Evolutionary conservation across 2,329 filamentous ascomycete species (phyloP), one percentile per base, ranked within the genome.

Genomic region (Colletotrichum nymphaeae): DNA sequence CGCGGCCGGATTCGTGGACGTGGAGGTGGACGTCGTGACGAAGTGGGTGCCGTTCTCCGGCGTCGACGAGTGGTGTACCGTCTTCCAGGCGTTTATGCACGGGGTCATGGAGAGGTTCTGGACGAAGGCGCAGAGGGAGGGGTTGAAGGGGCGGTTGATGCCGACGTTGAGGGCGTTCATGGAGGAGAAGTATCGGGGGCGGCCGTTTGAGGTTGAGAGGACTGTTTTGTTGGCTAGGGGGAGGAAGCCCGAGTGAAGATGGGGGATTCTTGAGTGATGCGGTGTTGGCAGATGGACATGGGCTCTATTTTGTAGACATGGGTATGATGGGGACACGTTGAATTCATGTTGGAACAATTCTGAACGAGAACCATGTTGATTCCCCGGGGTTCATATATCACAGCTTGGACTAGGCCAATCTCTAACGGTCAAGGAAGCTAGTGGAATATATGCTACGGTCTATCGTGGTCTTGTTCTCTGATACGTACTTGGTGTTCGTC

Each of bases 1-100:
- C 8, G 59, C 67, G 5, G 52, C 59, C 14, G 67, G 67, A 8
- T 69, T 69, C 22, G 67, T 63, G 14, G 67, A 69, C 14, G 49
- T 69, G 26, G 59, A 63, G 59, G 49, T 49, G 19, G 67, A 69
- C 16, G 59, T 57, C 19, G 35, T 69, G 35, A 63, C 67, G 16
- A 63, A 57, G 26, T 63, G 49, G 58, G 24, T 69, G 5, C 32
- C 32, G 2, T 69, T 69, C 35, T 6, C 16, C 1, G 22, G 9
- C 12, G 58, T 28, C 7, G 67, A 69, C 3, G 49, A 63, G 59
- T 69, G 35, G 32, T 57, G 58, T 19, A 56, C 58, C 14, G 67
- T 52, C 1, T 69, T 63, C n/a, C 32, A 69, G 58, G 67, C 32
- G 11, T 63, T 69, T 14, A 49, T 57, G 58, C 24, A 63, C 46